Conservation (phyloP, 805 yeast species). For the Pichia gijzeniarum region DNA sequence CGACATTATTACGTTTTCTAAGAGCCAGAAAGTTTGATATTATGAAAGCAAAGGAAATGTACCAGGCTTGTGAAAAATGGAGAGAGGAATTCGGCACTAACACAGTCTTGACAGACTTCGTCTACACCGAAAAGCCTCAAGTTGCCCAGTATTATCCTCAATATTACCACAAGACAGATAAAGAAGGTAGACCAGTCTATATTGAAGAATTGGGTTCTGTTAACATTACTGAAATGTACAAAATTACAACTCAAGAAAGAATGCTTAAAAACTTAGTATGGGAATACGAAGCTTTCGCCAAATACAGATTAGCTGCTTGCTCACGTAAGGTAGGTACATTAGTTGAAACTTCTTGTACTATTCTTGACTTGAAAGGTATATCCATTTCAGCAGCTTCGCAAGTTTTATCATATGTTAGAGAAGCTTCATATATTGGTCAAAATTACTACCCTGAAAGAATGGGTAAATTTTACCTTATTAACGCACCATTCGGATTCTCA, state of each 20-base stretch:
- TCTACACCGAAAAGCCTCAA: slow-evolving; percentile 85
- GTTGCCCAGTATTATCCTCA: slow-evolving; percentile 93
- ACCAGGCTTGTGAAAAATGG: slow-evolving; percentile 84
- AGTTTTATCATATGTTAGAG: slow-evolving; percentile 82
- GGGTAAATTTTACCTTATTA: slow-evolving; percentile 95
- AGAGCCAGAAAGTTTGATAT: slow-evolving; percentile 95
- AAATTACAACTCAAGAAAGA: slow-evolving; percentile 90
- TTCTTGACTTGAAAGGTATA: slow-evolving; percentile 91
- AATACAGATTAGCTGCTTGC: slow-evolving; percentile 86
- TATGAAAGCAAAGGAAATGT: slow-evolving; percentile 74
- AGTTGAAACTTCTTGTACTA: slow-evolving; percentile 94
- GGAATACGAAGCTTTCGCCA: slow-evolving; percentile 92
- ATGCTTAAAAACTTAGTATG: slow-evolving; percentile 94
- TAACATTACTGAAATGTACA: slow-evolving; percentile 83
- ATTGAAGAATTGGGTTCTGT: slow-evolving; percentile 91
- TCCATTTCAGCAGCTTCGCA: slow-evolving; percentile 77
- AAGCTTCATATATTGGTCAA: slow-evolving; percentile 92
- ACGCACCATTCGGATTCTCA: slow-evolving; percentile 96
- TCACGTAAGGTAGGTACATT: slow-evolving; percentile 73
- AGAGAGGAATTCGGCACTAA: slow-evolving; percentile 80
- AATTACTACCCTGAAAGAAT: slow-evolving; percentile 98
- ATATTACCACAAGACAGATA: slow-evolving; percentile 95
- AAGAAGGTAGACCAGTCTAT: slow-evolving; percentile 94
- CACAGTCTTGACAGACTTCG: slow-evolving; percentile 80
- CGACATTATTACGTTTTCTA: slow-evolving; percentile 75